These are phyloP conservation scores for Schizothecium vesticola DNA, from an alignment of 495 filamentous ascomycete genomes.

Conservation along the genomic window DNA sequence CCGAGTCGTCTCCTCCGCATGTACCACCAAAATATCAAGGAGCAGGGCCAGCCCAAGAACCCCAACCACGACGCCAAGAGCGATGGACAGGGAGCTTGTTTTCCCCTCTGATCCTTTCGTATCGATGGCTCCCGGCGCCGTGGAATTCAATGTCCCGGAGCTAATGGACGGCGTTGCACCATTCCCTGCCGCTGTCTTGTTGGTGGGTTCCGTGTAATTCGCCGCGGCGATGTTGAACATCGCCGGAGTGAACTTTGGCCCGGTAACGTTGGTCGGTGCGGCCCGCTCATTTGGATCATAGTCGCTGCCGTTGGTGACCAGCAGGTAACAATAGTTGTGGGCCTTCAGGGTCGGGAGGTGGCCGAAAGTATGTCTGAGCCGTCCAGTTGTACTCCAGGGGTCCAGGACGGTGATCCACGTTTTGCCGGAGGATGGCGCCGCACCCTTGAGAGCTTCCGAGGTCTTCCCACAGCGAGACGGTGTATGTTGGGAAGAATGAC, in stretches of 20 bases:
- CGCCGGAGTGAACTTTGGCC: not conserved
- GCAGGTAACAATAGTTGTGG: not conserved
- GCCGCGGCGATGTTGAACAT: not conserved
- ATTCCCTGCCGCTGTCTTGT: not conserved
- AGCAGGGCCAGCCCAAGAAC: not conserved
- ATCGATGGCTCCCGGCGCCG: not conserved
- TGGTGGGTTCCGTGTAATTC: not conserved
- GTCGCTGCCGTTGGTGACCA: not conserved
- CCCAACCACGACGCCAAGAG: not conserved
- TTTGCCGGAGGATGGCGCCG: not conserved
- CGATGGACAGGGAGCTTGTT: not conserved
- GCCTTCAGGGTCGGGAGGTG: too few relatives aligned
- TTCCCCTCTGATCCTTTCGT: not conserved
- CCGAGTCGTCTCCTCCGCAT: not conserved
- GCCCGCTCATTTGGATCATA: not conserved
- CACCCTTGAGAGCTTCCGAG: not conserved
- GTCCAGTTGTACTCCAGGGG: not conserved
- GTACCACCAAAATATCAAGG: not conserved
- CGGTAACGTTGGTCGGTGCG: not conserved
- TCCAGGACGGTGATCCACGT: not conserved
- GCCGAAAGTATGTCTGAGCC: not conserved
- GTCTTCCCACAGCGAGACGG: not conserved
- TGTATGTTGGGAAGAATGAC: not conserved
- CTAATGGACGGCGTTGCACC: too few relatives aligned
- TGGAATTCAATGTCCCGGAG: not conserved